Percentiles rank a stretch among this genome's conserved stretches.
These are phyloP conservation scores for Schwanniomyces sp. DNA, from an alignment of 805 yeast genomes.

Conservation along the genomic window DNA sequence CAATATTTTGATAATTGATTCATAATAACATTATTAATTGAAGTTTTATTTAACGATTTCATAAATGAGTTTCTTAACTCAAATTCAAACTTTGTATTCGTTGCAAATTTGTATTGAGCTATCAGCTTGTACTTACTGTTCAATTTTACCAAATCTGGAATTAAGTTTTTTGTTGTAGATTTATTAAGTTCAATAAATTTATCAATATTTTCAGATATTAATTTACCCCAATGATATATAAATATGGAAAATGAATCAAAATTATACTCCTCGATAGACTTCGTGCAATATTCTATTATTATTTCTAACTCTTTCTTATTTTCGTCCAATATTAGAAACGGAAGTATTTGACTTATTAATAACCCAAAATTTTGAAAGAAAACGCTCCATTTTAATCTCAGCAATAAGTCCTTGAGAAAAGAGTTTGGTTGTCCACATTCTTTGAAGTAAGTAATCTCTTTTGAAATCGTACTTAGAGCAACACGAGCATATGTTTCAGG, in stretches of 20 bases:
- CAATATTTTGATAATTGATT: constrained; percentile 29
- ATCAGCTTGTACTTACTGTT: constrained; percentile 12
- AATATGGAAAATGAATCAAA: constrained; percentile 20
- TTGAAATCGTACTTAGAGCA: constrained; percentile 11
- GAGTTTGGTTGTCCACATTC: constrained; percentile 14
- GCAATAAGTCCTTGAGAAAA: constrained; percentile 17
- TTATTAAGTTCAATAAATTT: constrained; percentile 6
- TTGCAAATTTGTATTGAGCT: constrained; percentile 10
- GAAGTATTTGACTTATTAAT: constrained; percentile 18
- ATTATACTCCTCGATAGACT: constrained; percentile 15
- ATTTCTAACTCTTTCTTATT: constrained; percentile 12
- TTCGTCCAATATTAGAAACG: constrained; percentile 12
- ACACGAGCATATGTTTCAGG: constrained; percentile 14
- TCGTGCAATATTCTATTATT: constrained; percentile 18
- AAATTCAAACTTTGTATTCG: constrained; percentile 23
- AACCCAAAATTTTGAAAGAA: constrained; percentile 25
- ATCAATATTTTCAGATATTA: constrained; percentile 4
- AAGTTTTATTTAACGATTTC: constrained; percentile 15
- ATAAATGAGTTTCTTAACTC: constrained; percentile 30
- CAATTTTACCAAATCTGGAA: constrained; percentile 12
- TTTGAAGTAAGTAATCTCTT: constrained; percentile 19
- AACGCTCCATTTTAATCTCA: constrained; percentile 28
- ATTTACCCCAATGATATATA: constrained; percentile 25
- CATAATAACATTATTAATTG: constrained; percentile 15
- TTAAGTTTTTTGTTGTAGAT: constrained; percentile 3